Conservation (phyloP, 1,284 basidiomycete species). For the Wallemia hederae region DNA sequence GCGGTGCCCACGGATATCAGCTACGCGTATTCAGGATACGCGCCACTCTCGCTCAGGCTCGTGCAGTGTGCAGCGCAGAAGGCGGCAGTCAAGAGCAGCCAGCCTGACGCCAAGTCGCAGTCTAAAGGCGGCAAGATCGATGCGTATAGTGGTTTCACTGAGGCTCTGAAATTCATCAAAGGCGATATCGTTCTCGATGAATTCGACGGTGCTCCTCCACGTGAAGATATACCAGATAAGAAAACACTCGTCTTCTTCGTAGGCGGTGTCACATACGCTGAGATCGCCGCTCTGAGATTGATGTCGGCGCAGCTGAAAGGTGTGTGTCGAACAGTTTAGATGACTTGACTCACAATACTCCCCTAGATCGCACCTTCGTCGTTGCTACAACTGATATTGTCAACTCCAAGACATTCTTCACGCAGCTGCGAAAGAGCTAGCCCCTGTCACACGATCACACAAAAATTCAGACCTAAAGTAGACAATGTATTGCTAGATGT, state of each 20-base stretch:
- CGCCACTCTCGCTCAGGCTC: slow-evolving; percentile 66
- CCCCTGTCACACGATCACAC: no score
- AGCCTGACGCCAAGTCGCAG: slow-evolving; percentile 11
- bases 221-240: slow-evolving; percentile 22
- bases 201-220: slow-evolving; percentile 17
- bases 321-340: slow-evolving; percentile 12
- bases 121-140: slow-evolving; percentile 31
- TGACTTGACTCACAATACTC: slow-evolving; percentile 5
- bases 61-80: slow-evolving; percentile 80
- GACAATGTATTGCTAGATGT: neutral
- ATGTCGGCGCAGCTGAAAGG: slow-evolving; percentile 54
- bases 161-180: slow-evolving; percentile 46
- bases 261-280: slow-evolving; percentile 93
- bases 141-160: slow-evolving; percentile 93
- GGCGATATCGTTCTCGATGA: slow-evolving; percentile 38
- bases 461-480: no score
- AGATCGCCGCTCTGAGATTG: slow-evolving; percentile 80
- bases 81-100: slow-evolving; percentile 34
- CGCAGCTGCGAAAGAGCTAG: neutral
- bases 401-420: slow-evolving; percentile 24
- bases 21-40: slow-evolving; percentile 89
- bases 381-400: slow-evolving; percentile 69
- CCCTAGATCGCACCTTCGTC: slow-evolving; percentile 43
- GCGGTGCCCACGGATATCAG: slow-evolving; percentile 57
- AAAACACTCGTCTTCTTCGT: slow-evolving; percentile 90